Evolutionary conservation across 805 yeast genomes (phyloP).

Genomic region (Torulaspora franciscae): DNA sequence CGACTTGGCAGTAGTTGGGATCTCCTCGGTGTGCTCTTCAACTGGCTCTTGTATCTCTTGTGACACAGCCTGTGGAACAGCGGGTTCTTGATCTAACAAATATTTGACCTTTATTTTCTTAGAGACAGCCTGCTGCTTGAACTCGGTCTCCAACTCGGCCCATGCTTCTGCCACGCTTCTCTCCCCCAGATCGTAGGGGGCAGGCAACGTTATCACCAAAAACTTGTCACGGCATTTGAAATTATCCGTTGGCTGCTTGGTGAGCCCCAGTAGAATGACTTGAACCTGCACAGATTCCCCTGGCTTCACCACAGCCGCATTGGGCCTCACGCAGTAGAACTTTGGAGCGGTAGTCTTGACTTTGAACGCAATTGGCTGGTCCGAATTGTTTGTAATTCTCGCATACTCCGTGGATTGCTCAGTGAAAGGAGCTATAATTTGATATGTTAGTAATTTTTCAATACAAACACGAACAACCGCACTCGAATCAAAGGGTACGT

Average conservation of each 20-base stretch:
- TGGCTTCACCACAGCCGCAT: constrained; percentile 75
- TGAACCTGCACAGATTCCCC: constrained; percentile 69
- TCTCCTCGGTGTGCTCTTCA: constrained; percentile 3
- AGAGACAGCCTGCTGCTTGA: constrained; percentile 50
- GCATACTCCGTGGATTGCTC: constrained; percentile 59
- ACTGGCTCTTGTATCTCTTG: constrained; percentile 23
- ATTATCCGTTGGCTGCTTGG: constrained; percentile 67
- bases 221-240: constrained; percentile 88
- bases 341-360: constrained; percentile 98
- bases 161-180: constrained; percentile 63
- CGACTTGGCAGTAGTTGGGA: constrained; percentile 15
- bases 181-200: constrained; percentile 53
- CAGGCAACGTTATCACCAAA: constrained; percentile 79
- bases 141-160: constrained; percentile 63
- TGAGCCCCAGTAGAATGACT: constrained; percentile 78
- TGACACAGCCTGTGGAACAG: constrained; percentile 1
- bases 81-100: constrained; percentile 25
- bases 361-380: constrained; percentile 73
- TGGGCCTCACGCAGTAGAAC: constrained; percentile 92
- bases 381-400: constrained; percentile 51
- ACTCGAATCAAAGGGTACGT: background rate
- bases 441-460: constrained; percentile 2
- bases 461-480: background rate
- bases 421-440: constrained; percentile 61
- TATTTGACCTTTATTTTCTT: constrained; percentile 66